A percentile compares a stretch with the other conserved stretches of the same genome.
These are phyloP conservation scores for Condylostoma magnum DNA, from an alignment of 169 alveolate species.

Conservation along the genomic window DNA sequence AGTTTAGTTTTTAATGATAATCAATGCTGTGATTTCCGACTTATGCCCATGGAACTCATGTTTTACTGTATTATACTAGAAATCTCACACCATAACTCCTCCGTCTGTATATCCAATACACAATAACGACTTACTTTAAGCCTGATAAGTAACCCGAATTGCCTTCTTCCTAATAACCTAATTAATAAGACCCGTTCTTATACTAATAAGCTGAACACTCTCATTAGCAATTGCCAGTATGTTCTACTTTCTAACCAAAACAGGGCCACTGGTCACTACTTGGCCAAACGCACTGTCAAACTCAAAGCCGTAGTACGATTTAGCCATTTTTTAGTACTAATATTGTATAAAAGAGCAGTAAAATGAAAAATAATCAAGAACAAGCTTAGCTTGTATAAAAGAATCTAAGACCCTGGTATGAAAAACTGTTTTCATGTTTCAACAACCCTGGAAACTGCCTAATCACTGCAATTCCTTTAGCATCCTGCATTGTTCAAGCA, in stretches of 20 bases:
- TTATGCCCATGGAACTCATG: conserved; percentile 22
- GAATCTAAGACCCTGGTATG: too few species aligned
- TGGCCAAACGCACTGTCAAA: conserved; percentile 2
- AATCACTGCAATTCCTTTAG: too few species aligned
- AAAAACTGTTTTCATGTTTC: background rate
- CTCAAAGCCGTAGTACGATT: conserved; percentile 19
- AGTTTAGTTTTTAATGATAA: background rate
- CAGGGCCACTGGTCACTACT: background rate
- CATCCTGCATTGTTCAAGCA: too few species aligned
- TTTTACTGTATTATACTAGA: background rate
- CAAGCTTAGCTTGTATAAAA: too few species aligned
- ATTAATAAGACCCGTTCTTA: background rate
- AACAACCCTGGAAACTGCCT: background rate
- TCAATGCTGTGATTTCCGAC: conserved; percentile 22
- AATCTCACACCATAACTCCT: background rate
- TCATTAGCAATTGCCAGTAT: background rate
- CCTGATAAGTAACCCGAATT: background rate
- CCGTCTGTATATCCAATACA: conserved; percentile 20
- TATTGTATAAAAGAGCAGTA: too few species aligned
- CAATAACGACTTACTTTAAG: background rate
- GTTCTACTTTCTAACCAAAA: background rate
- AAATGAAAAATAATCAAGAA: too few species aligned
- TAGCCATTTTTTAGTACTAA: too few species aligned
- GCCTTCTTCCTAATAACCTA: background rate
- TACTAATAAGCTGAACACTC: background rate